A percentile compares a stretch with the other conserved stretches of the same genome.
Evolutionary conservation across 2,329 filamentous ascomycete species (phyloP).

Genomic region (Lasiodiplodia theobromae): DNA sequence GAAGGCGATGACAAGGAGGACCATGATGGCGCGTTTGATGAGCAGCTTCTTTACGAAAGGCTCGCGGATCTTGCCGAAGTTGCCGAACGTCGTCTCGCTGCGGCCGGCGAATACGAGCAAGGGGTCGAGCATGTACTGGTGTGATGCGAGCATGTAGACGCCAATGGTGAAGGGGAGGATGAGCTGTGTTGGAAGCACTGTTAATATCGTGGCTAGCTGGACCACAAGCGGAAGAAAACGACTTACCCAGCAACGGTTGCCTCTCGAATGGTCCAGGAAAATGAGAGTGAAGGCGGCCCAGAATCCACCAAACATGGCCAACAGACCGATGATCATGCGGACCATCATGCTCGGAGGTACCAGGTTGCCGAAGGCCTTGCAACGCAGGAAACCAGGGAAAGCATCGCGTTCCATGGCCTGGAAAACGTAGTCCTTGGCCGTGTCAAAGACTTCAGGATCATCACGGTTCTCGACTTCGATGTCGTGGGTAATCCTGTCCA

Average conservation of each 20-base stretch:
- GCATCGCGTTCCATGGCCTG: constrained; percentile 99
- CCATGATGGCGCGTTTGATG: constrained; percentile 81
- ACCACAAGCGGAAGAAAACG: neutral
- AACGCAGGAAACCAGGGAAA: constrained; percentile 94
- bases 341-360: constrained; percentile 90
- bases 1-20: constrained; percentile 75
- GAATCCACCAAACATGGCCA: constrained; percentile 88
- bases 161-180: constrained; percentile 93
- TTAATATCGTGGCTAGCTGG: constrained; percentile 38
- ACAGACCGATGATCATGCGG: constrained; percentile 81
- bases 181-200: constrained; percentile 53
- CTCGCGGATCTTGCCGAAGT: constrained; percentile 86
- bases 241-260: constrained; percentile 84
- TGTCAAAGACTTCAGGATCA: constrained; percentile 96
- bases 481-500: constrained; percentile 81
- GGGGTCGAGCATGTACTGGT: constrained; percentile 95
- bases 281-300: constrained; percentile 95
- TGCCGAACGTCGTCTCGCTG: constrained; percentile 97
- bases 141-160: constrained; percentile 85
- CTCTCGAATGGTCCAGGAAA: constrained; percentile 79
- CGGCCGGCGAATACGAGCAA: constrained; percentile 85
- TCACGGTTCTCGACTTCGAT: constrained; percentile 93
- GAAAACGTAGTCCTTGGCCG: constrained; percentile 98
- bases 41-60: constrained; percentile 89
- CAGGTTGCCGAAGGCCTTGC: constrained; percentile 94